A percentile compares a stretch with the other conserved stretches of the same genome.
phyloP scores from a whole-genome alignment of 257 asterid genomes.

The Primulina eburnea region DNA sequence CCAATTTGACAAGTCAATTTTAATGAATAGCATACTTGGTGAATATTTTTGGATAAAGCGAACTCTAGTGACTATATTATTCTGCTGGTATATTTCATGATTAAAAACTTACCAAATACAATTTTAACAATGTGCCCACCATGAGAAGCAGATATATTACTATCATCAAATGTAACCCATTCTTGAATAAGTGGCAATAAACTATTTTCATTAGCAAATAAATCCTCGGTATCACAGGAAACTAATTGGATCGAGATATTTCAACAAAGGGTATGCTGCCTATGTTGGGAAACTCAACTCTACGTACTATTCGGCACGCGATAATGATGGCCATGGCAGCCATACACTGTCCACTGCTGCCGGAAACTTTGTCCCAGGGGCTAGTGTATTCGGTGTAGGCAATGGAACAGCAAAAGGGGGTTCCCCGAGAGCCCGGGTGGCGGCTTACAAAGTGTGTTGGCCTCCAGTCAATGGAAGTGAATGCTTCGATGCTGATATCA shows the following conservation, averaged over 20 bases:
- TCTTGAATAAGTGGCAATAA: neutral
- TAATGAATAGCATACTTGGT: neutral
- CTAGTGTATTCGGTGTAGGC: slow-evolving; percentile 42
- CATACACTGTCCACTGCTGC: slow-evolving; percentile 86
- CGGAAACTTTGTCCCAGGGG: slow-evolving; percentile 68
- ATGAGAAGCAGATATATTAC: neutral
- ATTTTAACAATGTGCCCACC: neutral
- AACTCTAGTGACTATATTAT: neutral
- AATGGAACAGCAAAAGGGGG: slow-evolving; percentile 84
- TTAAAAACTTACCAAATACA: no score
- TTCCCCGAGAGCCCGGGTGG: slow-evolving; percentile 67
- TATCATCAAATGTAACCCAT: neutral
- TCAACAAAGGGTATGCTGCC: slow-evolving; percentile 46
- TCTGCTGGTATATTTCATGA: neutral
- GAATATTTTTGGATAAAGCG: neutral
- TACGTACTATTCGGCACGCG: slow-evolving; percentile 30
- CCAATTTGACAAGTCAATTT: neutral
- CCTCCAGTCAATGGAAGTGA: slow-evolving; percentile 5
- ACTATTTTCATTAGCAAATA: neutral
- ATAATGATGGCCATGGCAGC: slow-evolving; percentile 58
- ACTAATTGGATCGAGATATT: slow-evolving; percentile 75
- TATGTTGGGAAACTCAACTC: slow-evolving; percentile 2
- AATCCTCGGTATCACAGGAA: slow-evolving; percentile 39
- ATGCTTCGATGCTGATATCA: slow-evolving; percentile 56
- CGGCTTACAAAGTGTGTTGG: slow-evolving; percentile 69